Evolutionary conservation across 176 grass and related monocot genomes (phyloP), one percentile per base, ranked within the genome.

Genomic region (Secale cereale): DNA sequence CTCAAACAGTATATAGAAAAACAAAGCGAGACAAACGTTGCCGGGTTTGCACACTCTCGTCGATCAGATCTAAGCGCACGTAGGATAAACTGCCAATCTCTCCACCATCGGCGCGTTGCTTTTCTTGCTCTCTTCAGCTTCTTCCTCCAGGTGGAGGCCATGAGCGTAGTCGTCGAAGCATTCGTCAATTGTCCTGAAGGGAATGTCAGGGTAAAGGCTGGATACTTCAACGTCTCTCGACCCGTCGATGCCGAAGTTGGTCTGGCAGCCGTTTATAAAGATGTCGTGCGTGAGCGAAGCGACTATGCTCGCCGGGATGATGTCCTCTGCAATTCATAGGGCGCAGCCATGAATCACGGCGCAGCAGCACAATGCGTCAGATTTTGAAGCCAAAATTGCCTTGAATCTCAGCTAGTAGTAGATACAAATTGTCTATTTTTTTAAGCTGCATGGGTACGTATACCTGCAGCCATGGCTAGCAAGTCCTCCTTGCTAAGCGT

Each of bases 261-360:
- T 87, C 85, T 96, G 94, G 81, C 91, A 96, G 4, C 94, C 94
- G 31, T 89, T 93, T 37, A 96, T 96, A 70, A 96, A 96, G 63
- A 96, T 96, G 89, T 96, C 94, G 33, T 93, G 94, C 56, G 91
- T 96, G n/a, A 96, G 76, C 1, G 94, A 87, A 4, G 94, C 94
- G 23, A 96, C 94, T 4, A 93, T 87, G 88, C 91, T 96, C 40
- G n/a, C 63, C n/a, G 94, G 94, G 50, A 93, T 60, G 30, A 79
- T 25, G 68, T 91, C 87, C 56, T 89, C 94, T 95, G 88, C 80
- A 76, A 70, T 57, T 68, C 8, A 87, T 88, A 35, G 63, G 20
- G 52, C n/a, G 30, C 19, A 64, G 8, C 1, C 9, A 26, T 10
- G 29, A 1, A 13, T 10, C 10, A 50, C 35, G 2, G 14, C 7